Conservation (phyloP, 2,329 filamentous ascomycete genomes). For the Colletotrichum spinosum region DNA sequence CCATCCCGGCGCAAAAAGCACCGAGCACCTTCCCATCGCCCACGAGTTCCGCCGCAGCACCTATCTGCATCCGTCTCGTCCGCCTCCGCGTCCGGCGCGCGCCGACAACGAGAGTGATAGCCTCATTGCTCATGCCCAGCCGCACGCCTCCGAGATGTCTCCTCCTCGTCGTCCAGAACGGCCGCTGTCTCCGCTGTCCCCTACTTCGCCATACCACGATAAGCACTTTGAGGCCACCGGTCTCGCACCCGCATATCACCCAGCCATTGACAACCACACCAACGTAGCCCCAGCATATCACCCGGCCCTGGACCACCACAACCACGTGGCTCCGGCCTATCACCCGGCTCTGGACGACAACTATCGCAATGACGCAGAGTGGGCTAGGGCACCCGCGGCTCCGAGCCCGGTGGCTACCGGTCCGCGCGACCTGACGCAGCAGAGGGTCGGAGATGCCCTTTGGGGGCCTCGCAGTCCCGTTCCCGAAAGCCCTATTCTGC, state of each 20-base stretch:
- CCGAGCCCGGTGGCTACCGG: slow-evolving; percentile 22
- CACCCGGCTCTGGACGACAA: slow-evolving; percentile 19
- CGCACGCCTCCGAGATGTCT: slow-evolving; percentile 35
- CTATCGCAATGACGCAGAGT: slow-evolving; percentile 25
- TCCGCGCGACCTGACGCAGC: slow-evolving; percentile 45
- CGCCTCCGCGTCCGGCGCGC: slow-evolving; percentile 36
- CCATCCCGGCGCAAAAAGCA: slow-evolving; percentile 46
- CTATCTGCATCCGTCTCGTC: slow-evolving; percentile 38
- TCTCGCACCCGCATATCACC: slow-evolving; percentile 20
- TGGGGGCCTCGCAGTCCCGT: slow-evolving; percentile 43
- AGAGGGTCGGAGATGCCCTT: slow-evolving; percentile 46
- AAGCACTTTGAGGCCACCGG: slow-evolving; percentile 18
- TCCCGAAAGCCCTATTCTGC: slow-evolving; percentile 27
- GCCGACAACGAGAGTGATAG: slow-evolving; percentile 54
- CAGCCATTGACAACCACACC: neutral
- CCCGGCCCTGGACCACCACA: neutral
- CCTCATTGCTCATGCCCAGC: slow-evolving; percentile 54
- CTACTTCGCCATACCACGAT: slow-evolving; percentile 26
- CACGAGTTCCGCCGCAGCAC: slow-evolving; percentile 51
- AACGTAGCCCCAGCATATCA: neutral
- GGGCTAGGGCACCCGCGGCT: neutral
- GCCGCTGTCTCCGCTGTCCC: slow-evolving; percentile 25
- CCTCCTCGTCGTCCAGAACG: slow-evolving; percentile 22
- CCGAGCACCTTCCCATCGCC: slow-evolving; percentile 53
- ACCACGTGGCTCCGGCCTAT: too few relatives aligned